These are phyloP conservation scores for Globisporangium cylindrosporum DNA, from an alignment of 352 stramenopile genomes.

Conservation along the genomic window DNA sequence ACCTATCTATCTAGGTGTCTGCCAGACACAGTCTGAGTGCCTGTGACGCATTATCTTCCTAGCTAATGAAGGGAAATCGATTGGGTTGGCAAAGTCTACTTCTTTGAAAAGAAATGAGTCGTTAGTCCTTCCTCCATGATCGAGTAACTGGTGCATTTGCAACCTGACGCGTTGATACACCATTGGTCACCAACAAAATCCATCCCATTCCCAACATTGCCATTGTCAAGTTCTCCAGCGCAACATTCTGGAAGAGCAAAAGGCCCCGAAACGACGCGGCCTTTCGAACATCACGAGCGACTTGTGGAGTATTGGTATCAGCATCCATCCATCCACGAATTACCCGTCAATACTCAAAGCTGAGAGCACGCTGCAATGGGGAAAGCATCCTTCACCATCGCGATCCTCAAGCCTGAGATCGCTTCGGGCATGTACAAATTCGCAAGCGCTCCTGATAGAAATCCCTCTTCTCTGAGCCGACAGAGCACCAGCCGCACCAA, in stretches of 20 bases:
- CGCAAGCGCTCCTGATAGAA: neutral
- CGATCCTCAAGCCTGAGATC: conserved; percentile 64
- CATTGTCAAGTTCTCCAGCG: neutral
- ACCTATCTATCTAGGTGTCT: neutral
- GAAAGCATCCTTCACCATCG: conserved; percentile 35
- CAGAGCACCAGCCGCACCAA: neutral
- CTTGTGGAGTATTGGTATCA: neutral
- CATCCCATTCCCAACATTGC: neutral
- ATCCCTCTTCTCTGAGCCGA: neutral
- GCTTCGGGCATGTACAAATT: conserved; percentile 50
- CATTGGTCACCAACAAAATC: neutral
- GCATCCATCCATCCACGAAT: neutral
- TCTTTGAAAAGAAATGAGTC: no score
- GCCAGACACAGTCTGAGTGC: neutral
- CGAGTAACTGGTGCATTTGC: no score
- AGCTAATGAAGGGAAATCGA: no score
- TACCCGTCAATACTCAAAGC: neutral
- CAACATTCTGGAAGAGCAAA: neutral
- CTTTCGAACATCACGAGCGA: neutral
- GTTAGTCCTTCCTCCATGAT: no score
- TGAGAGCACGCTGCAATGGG: neutral
- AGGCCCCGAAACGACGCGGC: neutral
- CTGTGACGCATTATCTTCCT: no score
- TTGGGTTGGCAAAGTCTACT: no score
- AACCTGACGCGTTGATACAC: no score